Evolutionary conservation across 768 basidiomycete genomes (phyloP).

Genomic region (Ramaria sp.): DNA sequence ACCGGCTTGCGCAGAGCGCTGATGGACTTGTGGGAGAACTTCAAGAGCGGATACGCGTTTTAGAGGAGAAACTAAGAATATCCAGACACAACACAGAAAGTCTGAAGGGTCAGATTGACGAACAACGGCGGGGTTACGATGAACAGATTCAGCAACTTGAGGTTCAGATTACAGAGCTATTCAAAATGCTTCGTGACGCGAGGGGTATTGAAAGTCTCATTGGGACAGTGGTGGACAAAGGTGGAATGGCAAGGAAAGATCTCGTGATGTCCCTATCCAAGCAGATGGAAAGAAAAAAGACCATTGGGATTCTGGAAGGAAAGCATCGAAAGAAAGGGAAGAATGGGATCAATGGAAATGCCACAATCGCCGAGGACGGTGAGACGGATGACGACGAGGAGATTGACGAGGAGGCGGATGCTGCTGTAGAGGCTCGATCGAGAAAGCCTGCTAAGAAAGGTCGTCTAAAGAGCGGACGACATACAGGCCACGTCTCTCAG

Average conservation of each 20-base stretch:
- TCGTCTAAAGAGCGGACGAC: neutral
- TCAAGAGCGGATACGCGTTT: constrained; percentile 52
- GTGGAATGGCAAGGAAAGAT: constrained; percentile 65
- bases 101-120: constrained; percentile 66
- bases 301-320: constrained; percentile 80
- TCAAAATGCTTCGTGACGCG: constrained; percentile 85
- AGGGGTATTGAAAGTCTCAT: constrained; percentile 67
- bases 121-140: constrained; percentile 71
- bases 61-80: constrained; percentile 69
- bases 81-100: constrained; percentile 70
- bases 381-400: constrained; percentile 18
- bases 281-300: constrained; percentile 73
- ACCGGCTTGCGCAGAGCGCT: constrained; percentile 68
- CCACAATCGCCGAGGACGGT: constrained; percentile 19
- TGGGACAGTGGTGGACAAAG: constrained; percentile 28
- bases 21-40: constrained; percentile 80
- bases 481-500: constrained; percentile 52
- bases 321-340: constrained; percentile 11
- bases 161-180: constrained; percentile 86
- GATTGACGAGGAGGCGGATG: constrained; percentile 26
- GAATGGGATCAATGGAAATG: constrained; percentile 21
- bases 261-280: constrained; percentile 73
- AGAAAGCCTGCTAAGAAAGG: constrained; percentile 2
- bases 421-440: constrained; percentile 19
- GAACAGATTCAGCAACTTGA: constrained; percentile 83